Percentiles rank a stretch among this genome's conserved stretches.
Conservation (phyloP, 495 filamentous ascomycete genomes). For the Jackrogersella multiformis region DNA sequence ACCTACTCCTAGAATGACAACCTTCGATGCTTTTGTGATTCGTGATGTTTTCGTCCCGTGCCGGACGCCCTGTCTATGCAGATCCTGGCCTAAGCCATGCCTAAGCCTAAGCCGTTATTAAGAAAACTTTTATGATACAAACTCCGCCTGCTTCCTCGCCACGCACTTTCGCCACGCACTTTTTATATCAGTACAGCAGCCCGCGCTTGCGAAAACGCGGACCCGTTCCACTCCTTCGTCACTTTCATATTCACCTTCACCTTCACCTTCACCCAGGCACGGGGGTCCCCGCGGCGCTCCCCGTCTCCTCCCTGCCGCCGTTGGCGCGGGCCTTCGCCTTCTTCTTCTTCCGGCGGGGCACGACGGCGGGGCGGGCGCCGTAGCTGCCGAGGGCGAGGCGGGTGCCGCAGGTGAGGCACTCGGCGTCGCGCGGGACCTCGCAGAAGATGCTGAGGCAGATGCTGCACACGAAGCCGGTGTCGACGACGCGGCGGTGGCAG, state of each 20-base stretch:
- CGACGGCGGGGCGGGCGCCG: slow-evolving; percentile 76
- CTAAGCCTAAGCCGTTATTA: neutral
- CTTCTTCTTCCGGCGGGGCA: slow-evolving; percentile 76
- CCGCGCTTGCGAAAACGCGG: too few species aligned
- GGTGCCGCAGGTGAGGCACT: slow-evolving; percentile 92
- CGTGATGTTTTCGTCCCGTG: slow-evolving; percentile 10
- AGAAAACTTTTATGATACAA: too few species aligned
- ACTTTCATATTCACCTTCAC: too few species aligned
- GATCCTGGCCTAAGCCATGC: neutral
- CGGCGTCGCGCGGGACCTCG: slow-evolving; percentile 60
- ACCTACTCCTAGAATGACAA: neutral
- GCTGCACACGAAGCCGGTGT: slow-evolving; percentile 93
- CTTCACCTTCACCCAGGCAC: slow-evolving; percentile 13
- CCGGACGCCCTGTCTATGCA: slow-evolving; percentile 20
- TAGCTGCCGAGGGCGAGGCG: slow-evolving; percentile 79
- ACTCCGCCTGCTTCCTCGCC: neutral
- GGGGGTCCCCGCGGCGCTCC: slow-evolving; percentile 54
- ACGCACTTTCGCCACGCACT: neutral
- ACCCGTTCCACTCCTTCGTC: too few species aligned
- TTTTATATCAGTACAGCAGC: slow-evolving; percentile 4
- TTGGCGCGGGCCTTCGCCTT: slow-evolving; percentile 62
- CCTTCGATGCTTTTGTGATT: slow-evolving; percentile 18
- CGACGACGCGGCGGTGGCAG: slow-evolving; percentile 90
- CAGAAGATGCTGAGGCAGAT: slow-evolving; percentile 86
- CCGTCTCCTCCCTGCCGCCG: slow-evolving; percentile 51